phyloP scores from a whole-genome alignment of 306 rosid species.

The Canavalia gladiata region DNA sequence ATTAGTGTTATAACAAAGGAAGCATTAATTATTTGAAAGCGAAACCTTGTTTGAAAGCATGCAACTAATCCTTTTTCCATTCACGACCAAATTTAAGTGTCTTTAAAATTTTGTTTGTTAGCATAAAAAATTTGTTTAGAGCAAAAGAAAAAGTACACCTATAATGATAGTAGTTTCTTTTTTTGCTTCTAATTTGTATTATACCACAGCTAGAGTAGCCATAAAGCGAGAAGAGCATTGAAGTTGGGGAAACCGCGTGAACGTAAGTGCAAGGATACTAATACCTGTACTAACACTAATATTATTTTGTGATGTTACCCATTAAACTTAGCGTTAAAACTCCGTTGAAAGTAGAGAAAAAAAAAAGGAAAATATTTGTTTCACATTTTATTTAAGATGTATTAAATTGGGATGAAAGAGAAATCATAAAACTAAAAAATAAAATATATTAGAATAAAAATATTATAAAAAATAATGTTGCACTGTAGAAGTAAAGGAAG shows the following conservation, averaged over 20 bases:
- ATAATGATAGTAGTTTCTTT: background rate
- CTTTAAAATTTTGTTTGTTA: background rate
- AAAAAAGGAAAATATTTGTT: too few species aligned
- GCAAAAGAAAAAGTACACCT: conserved; percentile 36
- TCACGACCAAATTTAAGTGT: conserved; percentile 29
- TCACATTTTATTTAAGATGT: too few species aligned
- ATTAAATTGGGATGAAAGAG: too few species aligned
- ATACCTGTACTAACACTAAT: background rate
- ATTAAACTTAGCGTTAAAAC: conserved; percentile 8
- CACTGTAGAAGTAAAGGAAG: too few species aligned
- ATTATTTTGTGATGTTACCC: conserved; percentile 1
- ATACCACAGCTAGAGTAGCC: conserved; percentile 1
- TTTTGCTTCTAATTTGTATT: conserved; percentile 33
- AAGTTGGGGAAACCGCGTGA: conserved; percentile 49
- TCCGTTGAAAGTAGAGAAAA: background rate
- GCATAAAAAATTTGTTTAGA: conserved; percentile 26
- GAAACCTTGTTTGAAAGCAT: conserved; percentile 25
- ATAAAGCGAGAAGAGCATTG: background rate
- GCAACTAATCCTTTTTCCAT: conserved; percentile 41
- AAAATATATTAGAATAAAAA: too few species aligned
- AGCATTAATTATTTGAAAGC: conserved; percentile 39
- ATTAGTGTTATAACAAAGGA: background rate
- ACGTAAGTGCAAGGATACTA: conserved; percentile 30
- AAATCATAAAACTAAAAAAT: too few species aligned
- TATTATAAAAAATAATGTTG: too few species aligned